phyloP scores from a whole-genome alignment of 768 basidiomycete genomes.

The Mycena polygramma region DNA sequence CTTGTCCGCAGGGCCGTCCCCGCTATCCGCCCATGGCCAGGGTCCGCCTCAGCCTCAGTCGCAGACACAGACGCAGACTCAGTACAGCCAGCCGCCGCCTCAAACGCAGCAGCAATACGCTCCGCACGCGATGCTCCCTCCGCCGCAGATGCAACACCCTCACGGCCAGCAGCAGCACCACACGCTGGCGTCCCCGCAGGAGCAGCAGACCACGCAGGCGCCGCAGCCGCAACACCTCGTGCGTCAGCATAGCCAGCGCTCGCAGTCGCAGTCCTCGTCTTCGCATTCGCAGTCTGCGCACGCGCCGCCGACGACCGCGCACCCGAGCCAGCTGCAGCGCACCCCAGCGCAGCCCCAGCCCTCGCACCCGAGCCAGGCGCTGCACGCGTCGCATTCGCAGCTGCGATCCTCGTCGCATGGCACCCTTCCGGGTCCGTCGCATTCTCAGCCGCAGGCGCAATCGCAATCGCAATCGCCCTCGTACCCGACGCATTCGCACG shows the following conservation, averaged over 20 bases:
- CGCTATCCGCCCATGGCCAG: not conserved
- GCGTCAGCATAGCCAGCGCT: slow-evolving; percentile 20
- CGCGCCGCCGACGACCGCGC: slow-evolving; percentile 4
- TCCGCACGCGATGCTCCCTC: slow-evolving; percentile 5
- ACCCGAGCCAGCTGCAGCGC: slow-evolving; percentile 13
- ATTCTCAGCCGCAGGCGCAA: slow-evolving; percentile 14
- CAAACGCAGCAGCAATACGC: slow-evolving; percentile 24
- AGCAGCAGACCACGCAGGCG: not conserved
- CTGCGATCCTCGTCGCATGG: not conserved
- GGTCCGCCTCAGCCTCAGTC: slow-evolving; percentile 3
- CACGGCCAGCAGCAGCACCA: slow-evolving; percentile 13
- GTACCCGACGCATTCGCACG: not conserved
- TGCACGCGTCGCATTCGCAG: slow-evolving; percentile 29
- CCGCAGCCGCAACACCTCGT: slow-evolving; percentile 3
- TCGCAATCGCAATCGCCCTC: slow-evolving; percentile 16
- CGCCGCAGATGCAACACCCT: slow-evolving; percentile 13
- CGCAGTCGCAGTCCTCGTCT: slow-evolving; percentile 33
- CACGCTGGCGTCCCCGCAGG: slow-evolving; percentile 19
- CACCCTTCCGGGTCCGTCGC: not conserved
- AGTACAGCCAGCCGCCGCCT: no score
- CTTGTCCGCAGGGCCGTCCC: slow-evolving; percentile 5
- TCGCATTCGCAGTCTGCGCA: slow-evolving; percentile 1
- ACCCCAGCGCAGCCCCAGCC: slow-evolving; percentile 16
- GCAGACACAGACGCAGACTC: no score
- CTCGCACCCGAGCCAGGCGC: not conserved